Conservation (phyloP, 2,329 filamentous ascomycete species). For the Amauroascus verrucosus region DNA sequence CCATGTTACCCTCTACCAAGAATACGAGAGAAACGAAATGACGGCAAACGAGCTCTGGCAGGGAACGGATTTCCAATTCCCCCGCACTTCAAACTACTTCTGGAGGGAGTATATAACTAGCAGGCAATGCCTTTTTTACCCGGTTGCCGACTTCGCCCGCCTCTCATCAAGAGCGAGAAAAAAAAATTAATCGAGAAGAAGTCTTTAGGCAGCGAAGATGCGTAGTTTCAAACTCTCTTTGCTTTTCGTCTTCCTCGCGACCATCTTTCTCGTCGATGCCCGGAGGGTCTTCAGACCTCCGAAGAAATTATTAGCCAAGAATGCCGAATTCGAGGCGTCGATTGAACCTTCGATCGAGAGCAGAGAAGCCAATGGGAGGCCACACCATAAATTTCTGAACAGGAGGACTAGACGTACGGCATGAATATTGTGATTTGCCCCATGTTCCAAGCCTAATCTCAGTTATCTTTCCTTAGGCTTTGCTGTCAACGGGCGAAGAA, state of each 20-base stretch:
- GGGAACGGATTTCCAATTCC: neutral
- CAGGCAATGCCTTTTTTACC: neutral
- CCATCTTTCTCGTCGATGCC: constrained; percentile 7
- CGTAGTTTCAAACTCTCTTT: constrained; percentile 8
- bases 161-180: neutral
- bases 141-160: neutral
- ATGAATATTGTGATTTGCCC: neutral
- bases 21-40: constrained; percentile 1
- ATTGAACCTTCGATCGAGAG: neutral
- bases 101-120: neutral
- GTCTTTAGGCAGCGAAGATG: constrained; percentile 4
- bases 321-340: neutral
- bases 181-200: neutral
- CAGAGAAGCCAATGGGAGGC: neutral
- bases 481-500: constrained; percentile 51
- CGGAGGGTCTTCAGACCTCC: neutral
- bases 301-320: neutral
- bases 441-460: neutral
- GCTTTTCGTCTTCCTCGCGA: constrained; percentile 4
- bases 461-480: constrained; percentile 41
- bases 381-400: constrained; percentile 6
- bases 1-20: neutral
- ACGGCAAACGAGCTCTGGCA: neutral
- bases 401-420: constrained; percentile 12
- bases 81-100: neutral